Conservation (phyloP, 2,329 filamentous ascomycete genomes). For the Phialophora macrospora region DNA sequence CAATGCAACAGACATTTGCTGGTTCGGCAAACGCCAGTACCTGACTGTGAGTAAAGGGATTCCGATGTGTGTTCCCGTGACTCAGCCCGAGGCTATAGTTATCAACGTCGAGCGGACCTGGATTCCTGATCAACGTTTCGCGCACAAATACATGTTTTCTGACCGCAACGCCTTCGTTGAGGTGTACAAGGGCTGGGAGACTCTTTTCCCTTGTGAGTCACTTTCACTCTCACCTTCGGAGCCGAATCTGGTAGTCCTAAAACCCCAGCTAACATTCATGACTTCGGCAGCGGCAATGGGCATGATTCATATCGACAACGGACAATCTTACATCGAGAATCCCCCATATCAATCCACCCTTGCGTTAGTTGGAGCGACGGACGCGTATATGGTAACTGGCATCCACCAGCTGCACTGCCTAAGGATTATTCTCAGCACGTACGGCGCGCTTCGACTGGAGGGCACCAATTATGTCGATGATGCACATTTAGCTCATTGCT, state of each 20-base stretch:
- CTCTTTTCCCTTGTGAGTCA: slow-evolving; percentile 4
- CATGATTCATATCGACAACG: slow-evolving; percentile 1
- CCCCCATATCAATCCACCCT: slow-evolving; percentile 6
- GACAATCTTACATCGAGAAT: slow-evolving; percentile 5
- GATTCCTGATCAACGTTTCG: slow-evolving; percentile 12
- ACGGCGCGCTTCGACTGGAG: slow-evolving; percentile 3
- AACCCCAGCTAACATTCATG: background rate
- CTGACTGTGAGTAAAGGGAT: background rate
- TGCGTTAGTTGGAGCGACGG: background rate
- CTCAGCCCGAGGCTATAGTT: background rate
- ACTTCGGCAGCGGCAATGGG: slow-evolving; percentile 6
- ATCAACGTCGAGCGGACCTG: slow-evolving; percentile 6
- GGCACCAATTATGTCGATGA: slow-evolving; percentile 9
- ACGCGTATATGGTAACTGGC: slow-evolving; percentile 5
- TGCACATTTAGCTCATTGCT: slow-evolving; percentile 10
- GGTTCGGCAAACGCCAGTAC: slow-evolving; percentile 7
- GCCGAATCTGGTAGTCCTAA: background rate
- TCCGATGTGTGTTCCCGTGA: background rate
- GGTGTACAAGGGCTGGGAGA: slow-evolving; percentile 7
- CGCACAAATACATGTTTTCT: slow-evolving; percentile 11
- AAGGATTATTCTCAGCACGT: slow-evolving; percentile 6
- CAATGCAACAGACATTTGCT: slow-evolving; percentile 12
- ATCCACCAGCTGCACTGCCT: slow-evolving; percentile 10
- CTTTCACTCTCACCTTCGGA: background rate
- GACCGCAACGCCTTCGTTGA: slow-evolving; percentile 8